Base-by-base conservation (phyloP, 2,329 filamentous ascomycete species). In the Alternaria burnsii region DNA sequence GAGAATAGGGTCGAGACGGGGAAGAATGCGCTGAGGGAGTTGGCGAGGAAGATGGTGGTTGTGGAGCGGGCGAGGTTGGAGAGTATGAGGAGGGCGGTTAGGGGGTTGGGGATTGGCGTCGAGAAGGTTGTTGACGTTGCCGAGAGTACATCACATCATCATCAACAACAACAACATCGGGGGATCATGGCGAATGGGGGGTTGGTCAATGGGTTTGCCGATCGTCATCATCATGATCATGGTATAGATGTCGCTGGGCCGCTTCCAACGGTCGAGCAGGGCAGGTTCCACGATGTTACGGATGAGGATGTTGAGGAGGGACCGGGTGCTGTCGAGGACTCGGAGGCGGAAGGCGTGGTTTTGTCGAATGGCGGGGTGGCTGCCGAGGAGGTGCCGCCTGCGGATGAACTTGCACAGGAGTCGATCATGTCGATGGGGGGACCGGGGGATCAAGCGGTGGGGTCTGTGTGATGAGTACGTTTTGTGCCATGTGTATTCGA, bases 1-100 rank as follows among this genome's bases (percentile, higher is more conserved):
- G 93, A 96, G 41, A 87, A 93, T 81, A 89, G 97, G 72, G 92
- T 93, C 67, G 88, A 87, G 71, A 88, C 92, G 80, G 93, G 91
- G 1, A 83, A 89, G 62, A 86, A 86, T 59, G 91, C 92, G 28
- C 86, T 97, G 62, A 87, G 85, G 66, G 88, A 93, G 47, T 87
- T 97, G 69, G 94, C 91, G 18, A 86, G 84, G 72, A 87, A 88
- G 32, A 93, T 94, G 86, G 83, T 98, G 26, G 87, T 97, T 4
- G 85, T 87, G 54, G 95, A 99, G 80, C 87, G 86, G 66, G 91
- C 91, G 74, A 86, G 91, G 67, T 81, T 97, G 65, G 92, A 93
- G 68, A 89, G 91, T 20, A 89, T 99, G 84, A 87, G 86, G 80
- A 85, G 94, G 65, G 93, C 93, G 9, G 78, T 97, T 68, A 86